phyloP scores from a whole-genome alignment of 768 basidiomycete genomes.

The Pluteus cervinus region DNA sequence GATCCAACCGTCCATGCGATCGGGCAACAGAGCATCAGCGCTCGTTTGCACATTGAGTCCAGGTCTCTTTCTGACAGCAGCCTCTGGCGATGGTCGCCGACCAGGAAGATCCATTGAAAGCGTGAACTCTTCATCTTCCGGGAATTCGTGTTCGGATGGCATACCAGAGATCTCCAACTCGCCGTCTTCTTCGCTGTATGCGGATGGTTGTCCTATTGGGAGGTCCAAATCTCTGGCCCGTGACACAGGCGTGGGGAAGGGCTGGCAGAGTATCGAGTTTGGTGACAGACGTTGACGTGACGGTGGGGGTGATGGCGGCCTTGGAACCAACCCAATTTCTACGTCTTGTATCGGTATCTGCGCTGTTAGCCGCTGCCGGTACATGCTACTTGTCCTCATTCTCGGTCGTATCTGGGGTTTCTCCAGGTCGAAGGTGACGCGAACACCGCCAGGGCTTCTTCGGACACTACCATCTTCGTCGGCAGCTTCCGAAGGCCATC shows the following conservation, averaged over 20 bases:
- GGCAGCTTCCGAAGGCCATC: constrained; percentile 9
- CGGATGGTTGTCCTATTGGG: constrained; percentile 7
- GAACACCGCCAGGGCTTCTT: constrained; percentile 4
- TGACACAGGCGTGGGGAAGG: constrained; percentile 5
- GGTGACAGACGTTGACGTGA: constrained; percentile 10
- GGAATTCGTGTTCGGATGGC: constrained; percentile 14
- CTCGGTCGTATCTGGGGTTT: constrained; percentile 22
- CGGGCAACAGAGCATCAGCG: too few species aligned
- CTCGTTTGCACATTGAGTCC: too few species aligned
- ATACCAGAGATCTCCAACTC: constrained; percentile 10
- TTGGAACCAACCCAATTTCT: constrained; percentile 8
- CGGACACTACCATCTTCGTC: constrained; percentile 6
- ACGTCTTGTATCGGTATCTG: constrained; percentile 13
- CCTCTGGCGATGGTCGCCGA: too few species aligned
- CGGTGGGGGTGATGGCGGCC: constrained; percentile 5
- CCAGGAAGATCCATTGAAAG: constrained; percentile 40
- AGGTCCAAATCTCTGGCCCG: constrained; percentile 1
- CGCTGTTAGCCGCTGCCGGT: constrained; percentile 11
- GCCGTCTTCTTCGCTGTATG: constrained; percentile 16
- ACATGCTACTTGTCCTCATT: constrained; percentile 30
- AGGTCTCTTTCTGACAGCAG: too few species aligned
- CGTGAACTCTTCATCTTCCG: constrained; percentile 33
- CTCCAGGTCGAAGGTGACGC: constrained; percentile 17
- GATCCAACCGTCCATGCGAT: too few species aligned
- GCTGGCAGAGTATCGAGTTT: constrained; percentile 18